A percentile compares a stretch with the other conserved stretches of the same genome.
phyloP scores from a whole-genome alignment of 352 stramenopile genomes.

The Pseudoperonospora humuli region DNA sequence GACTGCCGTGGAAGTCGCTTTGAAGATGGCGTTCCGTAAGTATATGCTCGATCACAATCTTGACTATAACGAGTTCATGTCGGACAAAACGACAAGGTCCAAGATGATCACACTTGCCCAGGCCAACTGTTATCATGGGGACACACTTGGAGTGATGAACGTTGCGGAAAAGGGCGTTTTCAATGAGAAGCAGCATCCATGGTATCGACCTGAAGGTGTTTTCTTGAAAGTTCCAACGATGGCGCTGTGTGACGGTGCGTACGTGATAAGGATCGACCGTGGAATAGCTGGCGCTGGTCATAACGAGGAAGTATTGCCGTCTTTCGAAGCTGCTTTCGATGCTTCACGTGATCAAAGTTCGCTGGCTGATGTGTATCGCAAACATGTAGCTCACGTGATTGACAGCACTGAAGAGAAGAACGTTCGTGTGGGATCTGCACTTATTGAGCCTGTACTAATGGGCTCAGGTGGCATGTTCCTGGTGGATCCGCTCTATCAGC shows the following conservation, averaged over 20 bases:
- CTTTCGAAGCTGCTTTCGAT: conserved; percentile 55
- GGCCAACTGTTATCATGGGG: conserved; percentile 88
- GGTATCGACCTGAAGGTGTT: conserved; percentile 79
- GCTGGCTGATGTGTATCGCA: conserved; percentile 46
- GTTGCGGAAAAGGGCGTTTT: conserved; percentile 87
- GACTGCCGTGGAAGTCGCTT: conserved; percentile 84
- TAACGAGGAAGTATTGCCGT: conserved; percentile 29
- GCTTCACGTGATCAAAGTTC: conserved; percentile 24
- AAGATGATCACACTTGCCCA: conserved; percentile 81
- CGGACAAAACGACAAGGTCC: conserved; percentile 17
- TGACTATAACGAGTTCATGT: conserved; percentile 43
- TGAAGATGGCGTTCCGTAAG: conserved; percentile 91
- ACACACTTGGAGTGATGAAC: conserved; percentile 89
- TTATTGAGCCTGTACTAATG: conserved; percentile 89
- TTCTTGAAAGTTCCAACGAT: conserved; percentile 81
- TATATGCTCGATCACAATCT: conserved; percentile 61
- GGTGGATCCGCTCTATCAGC: conserved; percentile 89
- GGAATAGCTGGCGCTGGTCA: conserved; percentile 29
- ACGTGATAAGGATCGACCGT: conserved; percentile 43
- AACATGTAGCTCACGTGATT: conserved; percentile 55
- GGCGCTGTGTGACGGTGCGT: conserved; percentile 47
- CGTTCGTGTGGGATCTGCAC: conserved; percentile 54
- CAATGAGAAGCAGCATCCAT: conserved; percentile 88
- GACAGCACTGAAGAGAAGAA: conserved; percentile 27
- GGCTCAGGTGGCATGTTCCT: conserved; percentile 86